phyloP scores from a whole-genome alignment of 257 asterid species.

The Solanum paucissectum region DNA sequence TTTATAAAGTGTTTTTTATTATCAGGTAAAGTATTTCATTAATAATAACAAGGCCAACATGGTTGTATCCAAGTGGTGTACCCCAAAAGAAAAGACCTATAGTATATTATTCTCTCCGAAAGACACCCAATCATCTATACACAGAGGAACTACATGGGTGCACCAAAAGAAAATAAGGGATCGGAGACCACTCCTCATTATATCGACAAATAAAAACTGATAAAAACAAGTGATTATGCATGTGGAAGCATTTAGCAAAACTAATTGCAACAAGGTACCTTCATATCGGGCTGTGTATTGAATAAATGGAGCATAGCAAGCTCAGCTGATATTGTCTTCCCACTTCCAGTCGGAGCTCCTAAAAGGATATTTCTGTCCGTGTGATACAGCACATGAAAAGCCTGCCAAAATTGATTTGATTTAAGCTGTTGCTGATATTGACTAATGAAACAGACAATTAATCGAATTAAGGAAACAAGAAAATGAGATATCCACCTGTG shows the following conservation, averaged over 20 bases:
- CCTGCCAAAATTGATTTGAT: slow-evolving; percentile 44
- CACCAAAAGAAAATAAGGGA: neutral
- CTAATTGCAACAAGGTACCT: slow-evolving; percentile 25
- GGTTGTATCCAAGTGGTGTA: neutral
- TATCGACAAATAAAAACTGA: neutral
- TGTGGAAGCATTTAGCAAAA: neutral
- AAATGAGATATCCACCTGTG: slow-evolving; percentile 50
- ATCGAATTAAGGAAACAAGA: neutral
- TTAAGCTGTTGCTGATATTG: slow-evolving; percentile 11
- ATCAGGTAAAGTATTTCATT: neutral
- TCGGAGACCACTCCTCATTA: neutral
- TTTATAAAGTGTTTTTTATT: neutral
- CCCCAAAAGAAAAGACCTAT: neutral
- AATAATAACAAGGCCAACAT: neutral
- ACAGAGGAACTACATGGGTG: neutral
- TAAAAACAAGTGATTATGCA: neutral
- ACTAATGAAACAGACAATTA: neutral
- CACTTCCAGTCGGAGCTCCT: slow-evolving; percentile 99
- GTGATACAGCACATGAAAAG: slow-evolving; percentile 87
- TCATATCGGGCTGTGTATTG: slow-evolving; percentile 91
- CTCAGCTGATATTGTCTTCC: slow-evolving; percentile 98
- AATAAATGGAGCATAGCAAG: slow-evolving; percentile 97
- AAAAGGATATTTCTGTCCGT: slow-evolving; percentile 86
- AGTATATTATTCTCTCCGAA: neutral
- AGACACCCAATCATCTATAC: neutral